Base-by-base conservation (phyloP, 2,329 filamentous ascomycete species). In the Pseudogymnoascus pannorum region DNA sequence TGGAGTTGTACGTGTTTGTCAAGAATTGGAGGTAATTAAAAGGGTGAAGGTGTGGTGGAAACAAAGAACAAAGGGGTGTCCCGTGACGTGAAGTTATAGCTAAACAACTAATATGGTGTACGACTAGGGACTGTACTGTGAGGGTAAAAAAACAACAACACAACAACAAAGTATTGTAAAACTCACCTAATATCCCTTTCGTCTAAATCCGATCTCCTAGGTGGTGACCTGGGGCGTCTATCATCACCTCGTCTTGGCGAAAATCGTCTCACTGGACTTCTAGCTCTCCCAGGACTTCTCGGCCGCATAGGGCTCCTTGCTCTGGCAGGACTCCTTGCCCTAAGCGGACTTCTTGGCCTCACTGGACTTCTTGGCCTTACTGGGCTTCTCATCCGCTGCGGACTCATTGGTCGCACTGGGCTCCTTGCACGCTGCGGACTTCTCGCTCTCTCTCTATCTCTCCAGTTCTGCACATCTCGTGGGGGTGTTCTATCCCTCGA, bases 271-370 rank as follows among this genome's bases (percentile, higher is more conserved):
- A 65, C 64, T 65, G 70, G 66, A 64, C 65, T 65, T 72, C 72
- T 66, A 64, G 68, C 64, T 65, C 57, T 58, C 18, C 16, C 57
- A 20, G 57, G 57, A 36, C 57, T 58, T 24, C 57, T 20, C 16
- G 31, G 31, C 9, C 57, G 57, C 18, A 58, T 58, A 22, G 31
- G 57, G 16, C 57, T 58, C 31, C 57, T 74, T 57, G 75, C 75
- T 64, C 77, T 73, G 60, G 70, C 76, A 71, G 78, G 74, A 73
- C 60, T 74, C 65, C 63, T 63, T 60, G 68, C 68, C 62, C 75
- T 76, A 62, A 72, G 31, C 74, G 72, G 62, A 69, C 58, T 61
- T 31, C 61, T 61, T 60, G 68, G 67, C 62, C 75, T 76, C 62
- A 72, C 29, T 73, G 72, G 62, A 69, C 58, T 61, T 31, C 61